A percentile compares a stretch with the other conserved stretches of the same genome.
Evolutionary conservation across 148 eudicot species (phyloP).

Genomic region (Silene conica): DNA sequence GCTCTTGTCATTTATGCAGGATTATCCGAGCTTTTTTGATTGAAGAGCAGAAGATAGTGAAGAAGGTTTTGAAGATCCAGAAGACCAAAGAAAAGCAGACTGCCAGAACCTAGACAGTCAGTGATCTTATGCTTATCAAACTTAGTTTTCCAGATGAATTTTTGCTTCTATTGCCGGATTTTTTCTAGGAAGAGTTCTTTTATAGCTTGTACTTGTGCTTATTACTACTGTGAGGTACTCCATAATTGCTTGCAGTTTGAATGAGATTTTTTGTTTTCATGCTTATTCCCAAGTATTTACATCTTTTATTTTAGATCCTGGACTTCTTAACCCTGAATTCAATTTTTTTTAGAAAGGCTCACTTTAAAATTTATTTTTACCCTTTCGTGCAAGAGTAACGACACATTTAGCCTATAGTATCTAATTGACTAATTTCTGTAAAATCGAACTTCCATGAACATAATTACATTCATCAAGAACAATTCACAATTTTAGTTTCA

Average conservation of each 20-base stretch:
- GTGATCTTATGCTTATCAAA: constrained; percentile 4
- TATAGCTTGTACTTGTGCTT: constrained; percentile 22
- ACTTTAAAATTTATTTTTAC: background rate
- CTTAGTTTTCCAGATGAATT: constrained; percentile 17
- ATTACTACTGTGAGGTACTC: constrained; percentile 23
- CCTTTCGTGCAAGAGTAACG: background rate
- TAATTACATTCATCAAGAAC: no score
- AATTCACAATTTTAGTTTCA: no score
- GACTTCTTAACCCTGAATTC: background rate
- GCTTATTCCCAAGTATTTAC: background rate
- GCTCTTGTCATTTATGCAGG: constrained; percentile 17
- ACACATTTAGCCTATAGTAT: background rate
- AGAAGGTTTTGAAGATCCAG: constrained; percentile 53
- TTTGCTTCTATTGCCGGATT: constrained; percentile 20
- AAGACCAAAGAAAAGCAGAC: constrained; percentile 48
- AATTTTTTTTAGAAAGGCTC: no score
- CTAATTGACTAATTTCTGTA: no score
- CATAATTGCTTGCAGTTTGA: constrained; percentile 21
- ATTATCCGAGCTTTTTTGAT: constrained; percentile 49
- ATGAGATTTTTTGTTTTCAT: constrained; percentile 28
- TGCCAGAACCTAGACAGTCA: constrained; percentile 28
- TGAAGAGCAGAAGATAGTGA: constrained; percentile 55
- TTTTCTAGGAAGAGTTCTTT: constrained; percentile 21
- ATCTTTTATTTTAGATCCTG: background rate
- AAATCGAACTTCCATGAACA: background rate